These are phyloP conservation scores for Tolypocladium amazonense DNA, from an alignment of 2,329 filamentous ascomycete species.

Conservation along the genomic window DNA sequence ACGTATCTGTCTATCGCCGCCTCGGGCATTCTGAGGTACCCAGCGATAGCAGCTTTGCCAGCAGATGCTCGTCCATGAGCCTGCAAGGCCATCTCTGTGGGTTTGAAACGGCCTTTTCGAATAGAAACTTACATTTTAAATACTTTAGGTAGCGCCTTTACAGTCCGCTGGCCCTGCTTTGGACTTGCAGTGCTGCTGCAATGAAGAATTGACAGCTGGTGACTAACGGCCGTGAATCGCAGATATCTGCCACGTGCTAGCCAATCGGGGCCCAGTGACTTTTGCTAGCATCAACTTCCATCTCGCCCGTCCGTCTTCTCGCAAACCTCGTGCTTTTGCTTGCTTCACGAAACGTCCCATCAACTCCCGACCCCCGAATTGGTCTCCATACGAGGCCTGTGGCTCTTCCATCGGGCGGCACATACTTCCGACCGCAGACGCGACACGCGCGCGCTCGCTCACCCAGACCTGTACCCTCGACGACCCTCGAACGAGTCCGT, in stretches of 20 bases:
- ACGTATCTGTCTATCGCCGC: background rate
- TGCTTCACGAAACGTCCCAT: background rate
- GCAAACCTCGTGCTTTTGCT: conserved; percentile 1
- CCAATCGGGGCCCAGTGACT: conserved; percentile 7
- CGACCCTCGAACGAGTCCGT: background rate
- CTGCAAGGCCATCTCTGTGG: background rate
- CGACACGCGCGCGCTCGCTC: background rate
- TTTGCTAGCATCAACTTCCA: conserved; percentile 4
- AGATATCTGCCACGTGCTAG: conserved; percentile 6
- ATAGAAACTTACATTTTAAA: background rate
- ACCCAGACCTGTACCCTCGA: background rate
- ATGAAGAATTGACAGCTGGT: background rate
- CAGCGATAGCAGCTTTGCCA: background rate
- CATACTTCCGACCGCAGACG: background rate
- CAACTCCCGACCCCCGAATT: background rate
- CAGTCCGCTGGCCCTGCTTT: too few relatives aligned
- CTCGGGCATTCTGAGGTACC: background rate
- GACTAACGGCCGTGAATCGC: conserved; percentile 1
- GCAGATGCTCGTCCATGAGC: background rate
- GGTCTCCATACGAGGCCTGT: conserved; percentile 1
- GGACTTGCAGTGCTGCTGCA: background rate
- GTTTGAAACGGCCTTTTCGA: background rate
- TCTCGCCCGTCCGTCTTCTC: conserved; percentile 6
- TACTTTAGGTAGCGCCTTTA: background rate
- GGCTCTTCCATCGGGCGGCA: background rate